A percentile compares a stretch with the other conserved stretches of the same genome.
Evolutionary conservation across 306 rosid genomes (phyloP).

Genomic region (Oxytropis ochrocephala): DNA sequence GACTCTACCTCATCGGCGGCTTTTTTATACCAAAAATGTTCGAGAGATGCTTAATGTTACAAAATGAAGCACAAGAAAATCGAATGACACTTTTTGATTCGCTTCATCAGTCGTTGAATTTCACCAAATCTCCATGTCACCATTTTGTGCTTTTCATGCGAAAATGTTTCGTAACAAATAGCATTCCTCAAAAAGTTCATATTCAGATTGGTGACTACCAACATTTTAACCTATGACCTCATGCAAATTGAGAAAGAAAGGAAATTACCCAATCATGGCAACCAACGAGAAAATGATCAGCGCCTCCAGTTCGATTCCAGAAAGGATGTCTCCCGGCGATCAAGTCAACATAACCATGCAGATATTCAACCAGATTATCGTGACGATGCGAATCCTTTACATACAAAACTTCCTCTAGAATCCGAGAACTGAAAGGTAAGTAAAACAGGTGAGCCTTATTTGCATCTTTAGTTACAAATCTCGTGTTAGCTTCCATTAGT

Average conservation of each 20-base stretch:
- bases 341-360: constrained; percentile 51
- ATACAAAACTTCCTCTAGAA: constrained; percentile 51
- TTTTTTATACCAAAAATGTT: too few relatives aligned
- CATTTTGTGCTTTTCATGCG: too few relatives aligned
- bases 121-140: too few relatives aligned
- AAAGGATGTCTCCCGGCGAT: constrained; percentile 47
- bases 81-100: too few relatives aligned
- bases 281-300: constrained; percentile 90
- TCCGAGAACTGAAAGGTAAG: constrained; percentile 82
- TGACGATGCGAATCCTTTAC: constrained; percentile 58
- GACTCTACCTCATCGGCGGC: too few relatives aligned
- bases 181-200: too few relatives aligned
- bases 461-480: constrained; percentile 54
- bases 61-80: too few relatives aligned
- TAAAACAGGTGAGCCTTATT: constrained; percentile 73
- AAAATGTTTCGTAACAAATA: too few relatives aligned
- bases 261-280: constrained; percentile 90
- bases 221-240: too few relatives aligned
- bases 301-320: constrained; percentile 90
- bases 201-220: too few relatives aligned
- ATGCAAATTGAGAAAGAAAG: neutral
- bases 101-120: too few relatives aligned
- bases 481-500: constrained; percentile 49
- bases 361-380: constrained; percentile 43
- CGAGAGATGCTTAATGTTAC: too few relatives aligned